phyloP scores from a whole-genome alignment of 306 rosid genomes.

The Canavalia gladiata region DNA sequence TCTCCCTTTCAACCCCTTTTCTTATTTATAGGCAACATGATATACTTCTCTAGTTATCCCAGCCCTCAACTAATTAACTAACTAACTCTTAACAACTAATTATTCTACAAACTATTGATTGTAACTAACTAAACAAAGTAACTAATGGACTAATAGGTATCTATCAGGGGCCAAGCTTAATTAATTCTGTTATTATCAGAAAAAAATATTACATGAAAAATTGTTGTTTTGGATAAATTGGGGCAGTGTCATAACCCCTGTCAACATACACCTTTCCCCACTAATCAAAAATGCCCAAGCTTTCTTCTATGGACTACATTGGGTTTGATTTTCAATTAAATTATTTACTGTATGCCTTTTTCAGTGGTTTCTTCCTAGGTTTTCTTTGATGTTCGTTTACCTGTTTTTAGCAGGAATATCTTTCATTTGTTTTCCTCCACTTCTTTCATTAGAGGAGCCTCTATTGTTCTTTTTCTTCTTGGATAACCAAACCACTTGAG shows the following conservation, averaged over 20 bases:
- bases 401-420: not conserved
- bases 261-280: not conserved
- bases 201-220: not conserved
- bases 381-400: not conserved
- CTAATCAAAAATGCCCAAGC: constrained; percentile 20
- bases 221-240: not conserved
- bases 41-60: too few species aligned
- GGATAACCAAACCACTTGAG: constrained; percentile 17
- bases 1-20: too few species aligned
- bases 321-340: constrained; percentile 4
- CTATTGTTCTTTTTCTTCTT: not conserved
- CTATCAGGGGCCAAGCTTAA: not conserved
- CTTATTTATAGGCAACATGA: too few species aligned
- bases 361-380: not conserved
- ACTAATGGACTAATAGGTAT: too few species aligned
- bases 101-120: too few species aligned
- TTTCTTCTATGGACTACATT: not conserved
- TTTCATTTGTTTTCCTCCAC: constrained; percentile 12
- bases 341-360: constrained; percentile 1
- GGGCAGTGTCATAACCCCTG: not conserved
- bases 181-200: not conserved
- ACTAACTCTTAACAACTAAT: too few species aligned
- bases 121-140: too few species aligned
- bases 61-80: too few species aligned
- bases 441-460: constrained; percentile 12